These are phyloP conservation scores for Cicer yamashitae DNA, from an alignment of 306 rosid genomes.

Conservation along the genomic window DNA sequence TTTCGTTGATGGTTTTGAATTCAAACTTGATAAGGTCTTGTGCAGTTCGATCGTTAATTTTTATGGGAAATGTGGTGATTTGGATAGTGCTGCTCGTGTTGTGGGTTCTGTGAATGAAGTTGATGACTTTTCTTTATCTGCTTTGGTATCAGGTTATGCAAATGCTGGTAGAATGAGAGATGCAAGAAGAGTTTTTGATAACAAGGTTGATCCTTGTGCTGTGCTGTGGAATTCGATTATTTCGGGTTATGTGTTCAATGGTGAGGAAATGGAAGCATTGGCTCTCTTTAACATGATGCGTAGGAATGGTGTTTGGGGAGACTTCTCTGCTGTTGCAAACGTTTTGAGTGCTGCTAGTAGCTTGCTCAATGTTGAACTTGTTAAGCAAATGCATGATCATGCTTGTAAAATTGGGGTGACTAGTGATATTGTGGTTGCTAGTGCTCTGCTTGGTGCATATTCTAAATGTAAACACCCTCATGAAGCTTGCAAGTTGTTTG, in stretches of 20 bases:
- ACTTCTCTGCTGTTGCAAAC: constrained; percentile 61
- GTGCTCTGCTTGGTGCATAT: constrained; percentile 78
- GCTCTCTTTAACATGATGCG: constrained; percentile 65
- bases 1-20: constrained; percentile 49
- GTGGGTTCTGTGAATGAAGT: constrained; percentile 60
- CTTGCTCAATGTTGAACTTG: constrained; percentile 51
- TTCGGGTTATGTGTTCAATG: constrained; percentile 65
- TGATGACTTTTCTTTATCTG: constrained; percentile 81
- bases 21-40: constrained; percentile 66
- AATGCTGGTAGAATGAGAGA: constrained; percentile 69
- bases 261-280: constrained; percentile 66
- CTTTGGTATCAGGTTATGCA: constrained; percentile 71
- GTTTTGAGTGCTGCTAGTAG: constrained; percentile 64
- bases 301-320: constrained; percentile 55
- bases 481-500: constrained; percentile 76
- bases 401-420: constrained; percentile 63
- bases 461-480: constrained; percentile 64
- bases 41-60: constrained; percentile 67
- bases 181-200: constrained; percentile 69
- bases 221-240: constrained; percentile 78
- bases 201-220: constrained; percentile 51
- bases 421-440: constrained; percentile 61
- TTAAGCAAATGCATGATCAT: constrained; percentile 64
- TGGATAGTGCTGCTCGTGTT: constrained; percentile 62
- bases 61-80: constrained; percentile 78